A percentile compares a stretch with the other conserved stretches of the same genome.
Evolutionary conservation across 352 stramenopile species (phyloP).

Genomic region (Pythium apleroticum): DNA sequence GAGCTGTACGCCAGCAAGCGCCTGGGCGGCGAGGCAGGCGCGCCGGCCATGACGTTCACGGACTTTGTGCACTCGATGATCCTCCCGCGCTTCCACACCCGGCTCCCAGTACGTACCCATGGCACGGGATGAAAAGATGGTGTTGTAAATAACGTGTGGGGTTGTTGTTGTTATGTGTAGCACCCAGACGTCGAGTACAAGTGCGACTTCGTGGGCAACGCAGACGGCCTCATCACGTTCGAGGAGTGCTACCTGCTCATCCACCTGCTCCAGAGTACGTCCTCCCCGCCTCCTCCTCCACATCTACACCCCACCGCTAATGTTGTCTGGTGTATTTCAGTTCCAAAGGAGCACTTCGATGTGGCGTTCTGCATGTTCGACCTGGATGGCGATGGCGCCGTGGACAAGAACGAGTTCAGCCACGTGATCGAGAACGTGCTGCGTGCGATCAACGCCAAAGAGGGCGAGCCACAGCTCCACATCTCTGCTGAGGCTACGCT

Average conservation of each 20-base stretch:
- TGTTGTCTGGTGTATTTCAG: slow-evolving; percentile 25
- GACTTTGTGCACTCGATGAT: slow-evolving; percentile 80
- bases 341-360: slow-evolving; percentile 74
- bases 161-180: slow-evolving; percentile 29
- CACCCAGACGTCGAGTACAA: slow-evolving; percentile 51
- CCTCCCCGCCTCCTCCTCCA: not conserved
- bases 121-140: slow-evolving; percentile 10
- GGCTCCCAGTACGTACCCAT: slow-evolving; percentile 37
- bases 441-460: slow-evolving; percentile 34
- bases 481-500: slow-evolving; percentile 49
- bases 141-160: not conserved
- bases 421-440: slow-evolving; percentile 72
- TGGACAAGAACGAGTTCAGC: slow-evolving; percentile 76
- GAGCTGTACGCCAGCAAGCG: slow-evolving; percentile 56
- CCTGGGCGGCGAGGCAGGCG: slow-evolving; percentile 30
- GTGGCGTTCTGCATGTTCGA: slow-evolving; percentile 85
- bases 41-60: slow-evolving; percentile 74
- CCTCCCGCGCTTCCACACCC: slow-evolving; percentile 66
- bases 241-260: slow-evolving; percentile 81
- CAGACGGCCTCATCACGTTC: slow-evolving; percentile 72
- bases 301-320: not conserved
- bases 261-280: slow-evolving; percentile 74
- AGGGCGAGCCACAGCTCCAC: slow-evolving; percentile 17
- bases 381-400: slow-evolving; percentile 65
- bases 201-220: slow-evolving; percentile 75